Base-by-base conservation (phyloP, 2,329 filamentous ascomycete species). In the Alternaria atra region DNA sequence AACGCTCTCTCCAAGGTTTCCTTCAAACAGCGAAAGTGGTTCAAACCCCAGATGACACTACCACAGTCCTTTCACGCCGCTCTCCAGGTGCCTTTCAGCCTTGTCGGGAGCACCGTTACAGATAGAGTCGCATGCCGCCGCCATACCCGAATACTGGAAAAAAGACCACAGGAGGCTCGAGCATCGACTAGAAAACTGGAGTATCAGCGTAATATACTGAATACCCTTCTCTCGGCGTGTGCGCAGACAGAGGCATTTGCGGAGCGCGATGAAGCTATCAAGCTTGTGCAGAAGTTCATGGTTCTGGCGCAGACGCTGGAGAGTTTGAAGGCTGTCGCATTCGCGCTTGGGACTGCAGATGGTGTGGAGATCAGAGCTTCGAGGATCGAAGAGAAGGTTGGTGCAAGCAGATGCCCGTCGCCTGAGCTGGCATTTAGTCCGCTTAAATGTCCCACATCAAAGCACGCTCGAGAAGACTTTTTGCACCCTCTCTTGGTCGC, bases 401-500 rank as follows among this genome's bases (percentile, higher is more conserved):
- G 6, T 30, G 12, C 30, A 4, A 44, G 30, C 13, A 10, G 2
- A 27, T 44, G 20, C 13, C 17, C 30, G 8, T 44, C 20, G 23
- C 29, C 48, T 32, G 32, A 23, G 12, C 30, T 29, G 6, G 10
- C 32, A 25, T 23, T 5, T 39, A 34, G 27, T n/a, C n/a, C 12
- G 6, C 23, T 29, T 17, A 6, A 23, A 13, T 9, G 13, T 50
- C 25, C 34, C 29, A 29, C 8, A 3, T 34, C 32, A 12, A 25
- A 48, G n/a, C 12, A 25, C 20, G n/a, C 6, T 25, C 6, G 8
- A 8, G 8, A 47, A 27, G 23, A 40, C 17, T 5, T 62, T 2
- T 13, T 63, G 7, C 64, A 67, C 34, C 64, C 64, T 8, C 47
- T 67, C 2, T 47, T 40, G 20, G 43, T 65, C 12, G 61, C 60